Percentiles rank a stretch among this genome's conserved stretches.
Evolutionary conservation across 169 alveolate species (phyloP).

Genomic region (Eimeria acervulina): DNA sequence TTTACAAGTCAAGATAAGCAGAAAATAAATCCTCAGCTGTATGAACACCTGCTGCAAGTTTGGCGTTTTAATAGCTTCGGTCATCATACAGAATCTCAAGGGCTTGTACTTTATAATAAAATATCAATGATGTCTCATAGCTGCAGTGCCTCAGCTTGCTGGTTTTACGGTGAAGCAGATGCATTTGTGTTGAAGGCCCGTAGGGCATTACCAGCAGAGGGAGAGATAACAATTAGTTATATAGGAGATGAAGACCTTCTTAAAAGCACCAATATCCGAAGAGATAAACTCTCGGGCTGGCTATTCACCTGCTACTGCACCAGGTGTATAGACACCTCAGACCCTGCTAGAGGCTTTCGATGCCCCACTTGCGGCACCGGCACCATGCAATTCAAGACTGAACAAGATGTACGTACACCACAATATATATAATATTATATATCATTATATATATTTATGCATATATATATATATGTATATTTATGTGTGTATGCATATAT

Average conservation of each 20-base stretch:
- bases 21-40: background rate
- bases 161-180: slow-evolving; percentile 89
- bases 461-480: too few relatives aligned
- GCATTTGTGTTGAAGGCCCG: slow-evolving; percentile 87
- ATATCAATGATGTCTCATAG: slow-evolving; percentile 83
- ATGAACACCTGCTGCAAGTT: slow-evolving; percentile 65
- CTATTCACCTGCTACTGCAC: slow-evolving; percentile 87
- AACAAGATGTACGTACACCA: slow-evolving; percentile 30
- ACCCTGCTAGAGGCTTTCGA: slow-evolving; percentile 87
- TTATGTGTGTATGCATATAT: too few relatives aligned
- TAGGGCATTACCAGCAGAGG: slow-evolving; percentile 85
- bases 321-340: slow-evolving; percentile 85
- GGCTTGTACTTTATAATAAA: slow-evolving; percentile 83
- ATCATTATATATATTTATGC: too few relatives aligned
- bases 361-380: slow-evolving; percentile 89
- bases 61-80: slow-evolving; percentile 86
- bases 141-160: slow-evolving; percentile 87
- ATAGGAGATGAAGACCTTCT: slow-evolving; percentile 89
- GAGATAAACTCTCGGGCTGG: slow-evolving; percentile 85
- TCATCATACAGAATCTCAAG: slow-evolving; percentile 85
- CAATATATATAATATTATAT: too few relatives aligned
- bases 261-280: slow-evolving; percentile 85
- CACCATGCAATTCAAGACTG: slow-evolving; percentile 75
- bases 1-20: too few relatives aligned
- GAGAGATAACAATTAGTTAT: slow-evolving; percentile 88